These are phyloP conservation scores for Salisapilia sapeloensis DNA, from an alignment of 352 stramenopile genomes.

Conservation along the genomic window DNA sequence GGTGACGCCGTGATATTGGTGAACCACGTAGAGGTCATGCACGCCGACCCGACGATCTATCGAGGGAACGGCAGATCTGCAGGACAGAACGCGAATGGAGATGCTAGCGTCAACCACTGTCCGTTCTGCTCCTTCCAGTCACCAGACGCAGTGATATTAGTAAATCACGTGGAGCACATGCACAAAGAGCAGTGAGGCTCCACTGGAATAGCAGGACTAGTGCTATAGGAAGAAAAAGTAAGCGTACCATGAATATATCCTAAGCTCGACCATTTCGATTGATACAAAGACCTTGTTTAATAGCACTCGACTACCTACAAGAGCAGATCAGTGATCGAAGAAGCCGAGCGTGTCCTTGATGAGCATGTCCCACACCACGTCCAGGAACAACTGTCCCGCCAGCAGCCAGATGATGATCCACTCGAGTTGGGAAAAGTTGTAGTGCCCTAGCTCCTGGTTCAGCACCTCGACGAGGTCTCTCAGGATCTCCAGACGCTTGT, in stretches of 20 bases:
- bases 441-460: constrained; percentile 74
- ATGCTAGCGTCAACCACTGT: no score
- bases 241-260: no score
- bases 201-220: no score
- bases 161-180: constrained; percentile 64
- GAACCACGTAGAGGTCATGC: constrained; percentile 60
- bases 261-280: no score
- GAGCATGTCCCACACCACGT: constrained; percentile 66
- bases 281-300: no score
- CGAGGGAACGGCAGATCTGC: no score
- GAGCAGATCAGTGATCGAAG: constrained; percentile 34
- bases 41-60: no score
- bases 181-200: no score
- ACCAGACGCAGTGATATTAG: constrained; percentile 35
- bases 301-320: no score
- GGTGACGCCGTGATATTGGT: constrained; percentile 46
- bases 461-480: constrained; percentile 86
- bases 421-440: constrained; percentile 82
- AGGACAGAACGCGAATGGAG: no score
- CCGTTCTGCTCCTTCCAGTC: constrained; percentile 44
- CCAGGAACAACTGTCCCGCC: constrained; percentile 75
- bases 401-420: constrained; percentile 91
- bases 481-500: constrained; percentile 87
- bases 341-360: constrained; percentile 70
- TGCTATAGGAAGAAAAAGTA: no score